Evolutionary conservation across 2,329 filamentous ascomycete species (phyloP), one percentile per base, ranked within the genome.

Genomic region (Rutstroemia sp.): DNA sequence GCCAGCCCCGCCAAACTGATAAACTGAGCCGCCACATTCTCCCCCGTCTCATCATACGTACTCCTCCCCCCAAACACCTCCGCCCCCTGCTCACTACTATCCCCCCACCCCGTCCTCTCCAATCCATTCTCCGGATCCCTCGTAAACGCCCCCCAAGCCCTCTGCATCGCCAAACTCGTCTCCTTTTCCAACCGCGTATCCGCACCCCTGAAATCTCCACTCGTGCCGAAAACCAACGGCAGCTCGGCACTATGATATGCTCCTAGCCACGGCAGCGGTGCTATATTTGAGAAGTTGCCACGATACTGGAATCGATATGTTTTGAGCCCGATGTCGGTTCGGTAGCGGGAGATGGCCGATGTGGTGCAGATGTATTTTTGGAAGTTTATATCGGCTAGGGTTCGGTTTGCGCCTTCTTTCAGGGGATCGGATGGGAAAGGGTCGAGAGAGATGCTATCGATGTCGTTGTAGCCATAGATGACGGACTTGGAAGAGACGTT

Each of bases 171-270:
- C 9, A 59, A 37, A 47, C 61, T 63, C 7, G 66, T 61, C 21
- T 64, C 57, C 59, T 62, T 65, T 50, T 70, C 66, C 39, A 66
- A 69, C 37, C 61, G 46, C 2, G 67, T 70, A 4, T 64, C 67
- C 47, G 66, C 66, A 7, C 65, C 66, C 12, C 63, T 58, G 49
- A 65, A 68, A 39, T 66, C 54, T 23, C 59, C 62, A 38, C 69
- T 60, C 0, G 70, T 72, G 9, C 70, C 70, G 47, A 71, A 71
- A 1, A 71, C 51, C 46, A 57, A 12, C 4, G 59, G 59, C 4
- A 59, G 27, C 37, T 59, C 57, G 7, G 49, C 6, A 16, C 14
- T 14, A 49, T 49, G 46, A 10, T 27, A 49, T 14, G 25, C 46
- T 5, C 46, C 46, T 9, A 34, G 21, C 14, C 14, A 49, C 7